Evolutionary conservation across 495 filamentous ascomycete species (phyloP).

Genomic region (Penicillium robsamsonii): DNA sequence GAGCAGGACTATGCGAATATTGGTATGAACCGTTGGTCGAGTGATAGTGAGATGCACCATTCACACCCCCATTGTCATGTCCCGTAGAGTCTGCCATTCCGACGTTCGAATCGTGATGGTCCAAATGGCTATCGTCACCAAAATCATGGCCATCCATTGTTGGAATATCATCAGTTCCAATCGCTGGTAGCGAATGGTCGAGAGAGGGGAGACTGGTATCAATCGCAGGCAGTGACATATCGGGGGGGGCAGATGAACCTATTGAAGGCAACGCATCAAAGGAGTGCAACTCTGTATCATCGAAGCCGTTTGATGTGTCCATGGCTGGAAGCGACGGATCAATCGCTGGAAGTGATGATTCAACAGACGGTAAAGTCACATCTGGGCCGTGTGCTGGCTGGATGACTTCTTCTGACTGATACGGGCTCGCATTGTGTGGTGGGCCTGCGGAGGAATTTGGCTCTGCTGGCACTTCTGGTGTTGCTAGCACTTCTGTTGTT

Average conservation of each 20-base stretch:
- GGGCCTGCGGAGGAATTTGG: background rate
- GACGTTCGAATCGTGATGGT: slow-evolving; percentile 18
- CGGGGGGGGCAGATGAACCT: slow-evolving; percentile 24
- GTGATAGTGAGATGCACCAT: slow-evolving; percentile 28
- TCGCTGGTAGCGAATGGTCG: slow-evolving; percentile 39
- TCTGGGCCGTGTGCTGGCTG: slow-evolving; percentile 12
- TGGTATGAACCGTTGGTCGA: slow-evolving; percentile 35
- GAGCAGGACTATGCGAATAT: slow-evolving; percentile 25
- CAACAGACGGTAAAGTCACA: slow-evolving; percentile 16
- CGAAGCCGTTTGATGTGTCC: slow-evolving; percentile 20
- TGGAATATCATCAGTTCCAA: slow-evolving; percentile 34
- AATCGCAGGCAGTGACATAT: slow-evolving; percentile 40
- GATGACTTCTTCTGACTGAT: slow-evolving; percentile 5
- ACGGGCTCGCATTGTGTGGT: slow-evolving; percentile 8
- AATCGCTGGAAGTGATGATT: slow-evolving; percentile 24
- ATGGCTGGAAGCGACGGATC: slow-evolving; percentile 21
- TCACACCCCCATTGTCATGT: slow-evolving; percentile 27
- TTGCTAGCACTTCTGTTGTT: background rate
- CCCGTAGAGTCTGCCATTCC: slow-evolving; percentile 24
- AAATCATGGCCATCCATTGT: slow-evolving; percentile 30
- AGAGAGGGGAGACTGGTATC: slow-evolving; percentile 37
- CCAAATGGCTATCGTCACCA: slow-evolving; percentile 22
- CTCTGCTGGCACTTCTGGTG: background rate
- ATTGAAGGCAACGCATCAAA: slow-evolving; percentile 38
- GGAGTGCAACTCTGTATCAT: slow-evolving; percentile 32